Base-by-base conservation (phyloP, 225 moss, liverwort and hornwort species). In the Climacium dendroides region DNA sequence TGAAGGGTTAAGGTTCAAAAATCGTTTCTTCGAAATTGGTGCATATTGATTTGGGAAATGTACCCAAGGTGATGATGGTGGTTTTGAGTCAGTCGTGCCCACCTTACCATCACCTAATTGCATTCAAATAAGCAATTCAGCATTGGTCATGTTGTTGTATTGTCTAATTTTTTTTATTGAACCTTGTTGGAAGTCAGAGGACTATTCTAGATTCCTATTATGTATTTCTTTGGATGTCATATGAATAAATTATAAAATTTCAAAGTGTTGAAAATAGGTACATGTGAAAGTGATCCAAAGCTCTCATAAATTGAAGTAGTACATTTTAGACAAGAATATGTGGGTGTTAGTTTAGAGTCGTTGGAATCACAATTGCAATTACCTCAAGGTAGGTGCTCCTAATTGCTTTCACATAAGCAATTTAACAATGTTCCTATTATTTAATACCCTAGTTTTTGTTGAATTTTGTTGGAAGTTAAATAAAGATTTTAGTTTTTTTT, bases 271-370 rank as follows among this genome's bases (percentile, higher is more conserved):
- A n/a, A 43, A 9, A 16, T 43, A 9, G 5, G 3, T 71, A 28
- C 3, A 43, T 2, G 3, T 26, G 0, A 15, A 26, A 71, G 16
- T 26, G 2, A 16, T 3, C 16, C 1, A 28, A 71, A 5, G 1
- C 72, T 45, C 29, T 45, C 0, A 45, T 45, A 0, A 72, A 28
- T 45, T 72, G 10, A 28, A 0, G 72, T 10, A 1, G 29, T 72
- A 29, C 10, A 45, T 72, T 45, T 28, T 45, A 45, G 16, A 10
- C 16, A 43, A 71, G 6, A 45, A 43, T 71, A 26, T 43, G 3
- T 28, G 28, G 0, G 16, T 0, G 0, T 72, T 0, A 0, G 0
- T 45, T 28, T 43, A 5, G 3, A 45, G 10, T 3, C 1, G 3
- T 15, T 29, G 5, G 26, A 3, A 6, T 71, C 3, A 16, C 26